A percentile compares a stretch with the other conserved stretches of the same genome.
These are phyloP conservation scores for Wickerhamomyces alni DNA, from an alignment of 805 yeast species.

Conservation along the genomic window DNA sequence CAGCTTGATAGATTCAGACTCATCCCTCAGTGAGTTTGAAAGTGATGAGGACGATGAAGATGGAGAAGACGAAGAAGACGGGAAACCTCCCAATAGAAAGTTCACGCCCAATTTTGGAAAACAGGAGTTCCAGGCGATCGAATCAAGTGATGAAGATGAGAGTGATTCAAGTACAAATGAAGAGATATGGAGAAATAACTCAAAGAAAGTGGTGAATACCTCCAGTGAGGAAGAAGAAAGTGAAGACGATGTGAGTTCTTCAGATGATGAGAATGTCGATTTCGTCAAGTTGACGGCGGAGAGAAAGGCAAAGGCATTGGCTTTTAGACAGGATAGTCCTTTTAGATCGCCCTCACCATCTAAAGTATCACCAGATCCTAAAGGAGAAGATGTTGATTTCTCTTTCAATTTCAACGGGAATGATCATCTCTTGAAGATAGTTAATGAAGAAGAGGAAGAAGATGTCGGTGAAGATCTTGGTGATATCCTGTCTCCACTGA, in stretches of 20 bases:
- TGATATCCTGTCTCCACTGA: constrained; percentile 10
- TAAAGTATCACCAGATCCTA: not conserved
- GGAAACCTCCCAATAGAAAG: constrained; percentile 2
- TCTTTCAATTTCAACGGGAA: constrained; percentile 37
- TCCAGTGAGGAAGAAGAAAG: constrained; percentile 29
- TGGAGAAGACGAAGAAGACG: constrained; percentile 12
- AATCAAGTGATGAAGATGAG: constrained; percentile 26
- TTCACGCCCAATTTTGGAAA: too few relatives aligned
- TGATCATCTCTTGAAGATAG: constrained; percentile 27
- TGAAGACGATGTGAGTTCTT: constrained; percentile 35
- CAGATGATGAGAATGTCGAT: constrained; percentile 66
- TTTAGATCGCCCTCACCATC: constrained; percentile 17
- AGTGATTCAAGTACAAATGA: constrained; percentile 21
- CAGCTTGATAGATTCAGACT: constrained; percentile 32
- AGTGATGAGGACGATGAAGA: constrained; percentile 26
- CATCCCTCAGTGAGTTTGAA: constrained; percentile 33
- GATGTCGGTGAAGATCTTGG: constrained; percentile 56
- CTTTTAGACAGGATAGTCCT: constrained; percentile 31
- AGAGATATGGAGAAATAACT: constrained; percentile 21
- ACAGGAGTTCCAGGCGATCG: constrained; percentile 24
- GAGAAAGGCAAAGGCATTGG: constrained; percentile 49
- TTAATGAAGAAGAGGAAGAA: constrained; percentile 36
- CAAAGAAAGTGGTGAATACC: constrained; percentile 24
- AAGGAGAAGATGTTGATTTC: constrained; percentile 31
- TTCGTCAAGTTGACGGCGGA: constrained; percentile 68